phyloP scores from a whole-genome alignment of 2,329 filamentous ascomycete genomes.

The Mycosphaerella arachidis region DNA sequence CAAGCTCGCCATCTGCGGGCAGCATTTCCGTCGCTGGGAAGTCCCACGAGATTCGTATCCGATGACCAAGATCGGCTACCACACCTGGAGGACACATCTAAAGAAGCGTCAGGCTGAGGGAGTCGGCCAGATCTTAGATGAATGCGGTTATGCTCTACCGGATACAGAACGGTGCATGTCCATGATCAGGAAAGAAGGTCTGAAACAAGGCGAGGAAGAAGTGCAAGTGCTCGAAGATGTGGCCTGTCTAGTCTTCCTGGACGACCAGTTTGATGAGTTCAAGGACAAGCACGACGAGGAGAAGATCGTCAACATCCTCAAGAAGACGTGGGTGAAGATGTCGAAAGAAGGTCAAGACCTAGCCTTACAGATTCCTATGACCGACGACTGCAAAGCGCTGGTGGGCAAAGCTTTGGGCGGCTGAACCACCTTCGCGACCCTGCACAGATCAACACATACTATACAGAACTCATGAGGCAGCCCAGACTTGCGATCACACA shows the following conservation, averaged over 20 bases:
- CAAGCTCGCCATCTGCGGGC: slow-evolving; percentile 72
- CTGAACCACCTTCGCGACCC: not conserved
- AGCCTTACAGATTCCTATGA: slow-evolving; percentile 63
- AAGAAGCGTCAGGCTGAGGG: slow-evolving; percentile 68
- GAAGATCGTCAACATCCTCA: slow-evolving; percentile 67
- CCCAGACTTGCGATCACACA: not conserved
- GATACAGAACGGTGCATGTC: slow-evolving; percentile 60
- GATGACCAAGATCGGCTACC: slow-evolving; percentile 69
- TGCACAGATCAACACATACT: not conserved
- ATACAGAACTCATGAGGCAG: not conserved
- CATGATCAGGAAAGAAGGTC: slow-evolving; percentile 74
- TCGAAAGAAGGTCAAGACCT: slow-evolving; percentile 57
- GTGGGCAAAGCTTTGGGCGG: slow-evolving; percentile 57
- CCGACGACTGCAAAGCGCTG: slow-evolving; percentile 57
- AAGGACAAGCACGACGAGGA: slow-evolving; percentile 69
- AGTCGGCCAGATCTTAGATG: slow-evolving; percentile 50
- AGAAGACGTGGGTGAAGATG: slow-evolving; percentile 76
- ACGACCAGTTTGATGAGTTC: slow-evolving; percentile 81
- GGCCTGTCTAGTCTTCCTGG: slow-evolving; percentile 80
- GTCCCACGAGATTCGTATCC: slow-evolving; percentile 70
- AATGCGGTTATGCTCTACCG: slow-evolving; percentile 47
- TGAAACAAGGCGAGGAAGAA: slow-evolving; percentile 59
- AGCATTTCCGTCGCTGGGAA: slow-evolving; percentile 84
- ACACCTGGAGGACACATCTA: slow-evolving; percentile 71
- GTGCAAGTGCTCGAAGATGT: slow-evolving; percentile 78